Conservation (phyloP, 441 rosid species). For the Cnidoscolus chayamansa region DNA sequence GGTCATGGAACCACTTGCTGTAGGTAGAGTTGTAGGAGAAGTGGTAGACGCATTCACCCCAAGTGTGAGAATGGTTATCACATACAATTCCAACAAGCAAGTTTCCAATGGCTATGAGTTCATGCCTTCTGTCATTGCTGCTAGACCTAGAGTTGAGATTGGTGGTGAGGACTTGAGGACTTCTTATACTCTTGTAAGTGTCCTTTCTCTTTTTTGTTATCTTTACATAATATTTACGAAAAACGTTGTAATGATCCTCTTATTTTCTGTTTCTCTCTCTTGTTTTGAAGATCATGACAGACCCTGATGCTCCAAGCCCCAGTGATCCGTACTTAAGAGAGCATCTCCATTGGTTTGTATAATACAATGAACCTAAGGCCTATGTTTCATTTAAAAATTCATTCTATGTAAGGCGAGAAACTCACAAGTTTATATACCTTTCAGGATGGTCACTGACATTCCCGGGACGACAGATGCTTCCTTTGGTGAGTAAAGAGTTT, state of each 20-base stretch:
- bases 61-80: constrained; percentile 54
- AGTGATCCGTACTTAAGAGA: constrained; percentile 85
- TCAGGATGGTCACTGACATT: constrained; percentile 86
- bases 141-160: constrained; percentile 58
- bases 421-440: constrained; percentile 3
- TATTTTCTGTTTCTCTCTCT: not conserved
- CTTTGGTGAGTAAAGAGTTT: constrained; percentile 4
- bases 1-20: constrained; percentile 49
- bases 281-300: constrained; percentile 63
- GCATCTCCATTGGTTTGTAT: constrained; percentile 76
- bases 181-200: constrained; percentile 58
- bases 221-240: too few species aligned
- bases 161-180: constrained; percentile 59
- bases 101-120: constrained; percentile 77
- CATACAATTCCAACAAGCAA: constrained; percentile 65
- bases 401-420: not conserved
- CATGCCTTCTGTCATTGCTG: constrained; percentile 59
- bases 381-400: too few species aligned
- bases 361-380: not conserved
- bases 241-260: not conserved
- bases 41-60: constrained; percentile 82
- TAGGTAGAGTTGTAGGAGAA: constrained; percentile 86
- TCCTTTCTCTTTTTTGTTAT: not conserved
- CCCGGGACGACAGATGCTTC: constrained; percentile 77
- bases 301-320: constrained; percentile 95